phyloP scores from a whole-genome alignment of 1,284 basidiomycete genomes.

The Malassezia dermatis region DNA sequence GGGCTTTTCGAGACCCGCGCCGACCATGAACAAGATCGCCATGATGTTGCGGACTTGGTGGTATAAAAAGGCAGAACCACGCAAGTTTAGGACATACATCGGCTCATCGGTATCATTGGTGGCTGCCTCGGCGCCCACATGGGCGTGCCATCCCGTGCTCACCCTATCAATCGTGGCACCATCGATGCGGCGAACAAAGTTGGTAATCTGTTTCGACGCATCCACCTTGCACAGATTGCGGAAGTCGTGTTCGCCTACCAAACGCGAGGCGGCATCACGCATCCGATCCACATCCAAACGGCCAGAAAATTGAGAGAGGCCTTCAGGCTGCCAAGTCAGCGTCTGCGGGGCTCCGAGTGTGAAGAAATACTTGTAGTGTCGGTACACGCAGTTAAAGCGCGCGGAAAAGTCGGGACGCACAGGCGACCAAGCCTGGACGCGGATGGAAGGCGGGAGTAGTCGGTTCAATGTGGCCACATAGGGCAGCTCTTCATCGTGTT shows the following conservation, averaged over 20 bases:
- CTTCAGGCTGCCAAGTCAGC: slow-evolving; percentile 17
- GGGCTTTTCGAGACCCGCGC: slow-evolving; percentile 66
- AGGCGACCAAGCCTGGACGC: slow-evolving; percentile 90
- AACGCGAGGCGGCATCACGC: slow-evolving; percentile 61
- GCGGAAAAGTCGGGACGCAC: slow-evolving; percentile 71
- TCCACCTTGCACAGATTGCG: slow-evolving; percentile 94
- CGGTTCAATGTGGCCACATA: slow-evolving; percentile 76
- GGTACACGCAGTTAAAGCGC: slow-evolving; percentile 70
- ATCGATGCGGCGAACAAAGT: slow-evolving; percentile 61
- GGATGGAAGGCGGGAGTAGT: slow-evolving; percentile 78
- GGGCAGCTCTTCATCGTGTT: slow-evolving; percentile 55
- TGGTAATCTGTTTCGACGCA: slow-evolving; percentile 78
- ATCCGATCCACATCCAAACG: slow-evolving; percentile 54
- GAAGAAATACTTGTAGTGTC: slow-evolving; percentile 97
- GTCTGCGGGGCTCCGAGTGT: slow-evolving; percentile 25
- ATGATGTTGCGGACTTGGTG: slow-evolving; percentile 97
- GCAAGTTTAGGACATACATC: slow-evolving; percentile 68
- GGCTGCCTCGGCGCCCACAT: background rate
- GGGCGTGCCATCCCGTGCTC: slow-evolving; percentile 21
- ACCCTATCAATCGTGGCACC: slow-evolving; percentile 56
- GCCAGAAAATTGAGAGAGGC: slow-evolving; percentile 8
- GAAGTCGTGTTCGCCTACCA: slow-evolving; percentile 89
- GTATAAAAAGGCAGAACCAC: slow-evolving; percentile 83
- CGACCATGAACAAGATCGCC: slow-evolving; percentile 80
- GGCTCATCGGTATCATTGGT: slow-evolving; percentile 18